A percentile compares a stretch with the other conserved stretches of the same genome.
Evolutionary conservation across 73 alveolate species (phyloP).

Genomic region (Blepharisma japonicum): DNA sequence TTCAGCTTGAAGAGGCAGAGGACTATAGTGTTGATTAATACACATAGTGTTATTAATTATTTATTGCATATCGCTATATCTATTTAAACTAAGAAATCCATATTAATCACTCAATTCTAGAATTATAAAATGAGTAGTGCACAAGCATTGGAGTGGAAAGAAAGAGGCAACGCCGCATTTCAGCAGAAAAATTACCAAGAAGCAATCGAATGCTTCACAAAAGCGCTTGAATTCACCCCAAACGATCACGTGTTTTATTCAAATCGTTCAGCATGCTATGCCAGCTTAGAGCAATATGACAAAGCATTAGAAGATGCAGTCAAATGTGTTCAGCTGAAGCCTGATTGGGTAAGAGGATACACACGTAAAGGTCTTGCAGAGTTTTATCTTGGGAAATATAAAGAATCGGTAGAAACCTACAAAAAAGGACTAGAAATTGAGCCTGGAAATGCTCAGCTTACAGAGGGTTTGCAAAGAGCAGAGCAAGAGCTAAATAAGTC

Average conservation of each 20-base stretch:
- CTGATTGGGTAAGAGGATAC: constrained; percentile 90
- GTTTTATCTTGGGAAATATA: constrained; percentile 63
- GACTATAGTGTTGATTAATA: too few relatives aligned
- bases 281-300: constrained; percentile 49
- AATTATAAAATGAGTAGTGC: too few relatives aligned
- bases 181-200: constrained; percentile 84
- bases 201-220: constrained; percentile 90
- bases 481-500: constrained; percentile 35
- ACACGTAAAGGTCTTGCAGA: constrained; percentile 71
- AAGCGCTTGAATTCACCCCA: constrained; percentile 89
- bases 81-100: too few relatives aligned
- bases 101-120: too few relatives aligned
- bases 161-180: constrained; percentile 82
- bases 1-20: too few relatives aligned
- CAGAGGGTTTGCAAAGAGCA: constrained; percentile 45
- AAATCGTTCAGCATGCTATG: constrained; percentile 80
- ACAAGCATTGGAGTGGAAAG: constrained; percentile 67
- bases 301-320: constrained; percentile 83
- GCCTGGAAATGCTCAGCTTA: constrained; percentile 78
- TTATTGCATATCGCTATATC: too few relatives aligned
- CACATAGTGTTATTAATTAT: too few relatives aligned
- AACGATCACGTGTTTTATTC: constrained; percentile 95
- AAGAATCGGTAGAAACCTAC: constrained; percentile 87
- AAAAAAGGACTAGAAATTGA: constrained; percentile 85
- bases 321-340: constrained; percentile 84